Conservation (phyloP, 1,139 yeast genomes). For the Pichia cactophila region DNA sequence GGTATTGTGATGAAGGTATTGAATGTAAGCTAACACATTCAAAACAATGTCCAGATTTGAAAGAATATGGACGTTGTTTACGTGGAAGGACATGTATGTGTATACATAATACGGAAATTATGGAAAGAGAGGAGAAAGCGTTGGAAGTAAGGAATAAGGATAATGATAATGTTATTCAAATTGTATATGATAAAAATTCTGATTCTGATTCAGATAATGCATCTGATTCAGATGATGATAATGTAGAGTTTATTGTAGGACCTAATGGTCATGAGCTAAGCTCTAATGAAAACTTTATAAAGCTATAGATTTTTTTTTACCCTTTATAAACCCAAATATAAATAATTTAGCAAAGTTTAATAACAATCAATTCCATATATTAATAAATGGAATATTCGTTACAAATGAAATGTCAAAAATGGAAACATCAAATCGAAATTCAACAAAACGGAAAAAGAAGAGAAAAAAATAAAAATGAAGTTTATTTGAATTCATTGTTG, state of each 20-base stretch:
- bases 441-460: background rate
- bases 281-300: conserved; percentile 21
- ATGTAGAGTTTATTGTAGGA: conserved; percentile 13
- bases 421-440: background rate
- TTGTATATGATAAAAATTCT: conserved; percentile 11
- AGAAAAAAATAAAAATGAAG: background rate
- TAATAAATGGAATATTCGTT: background rate
- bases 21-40: conserved; percentile 52
- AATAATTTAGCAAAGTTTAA: background rate
- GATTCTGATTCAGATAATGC: conserved; percentile 1
- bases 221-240: conserved; percentile 4
- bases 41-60: conserved; percentile 66
- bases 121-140: conserved; percentile 2
- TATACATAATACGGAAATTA: conserved; percentile 3
- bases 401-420: background rate
- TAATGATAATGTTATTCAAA: conserved; percentile 26
- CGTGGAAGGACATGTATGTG: conserved; percentile 21
- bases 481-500: conserved; percentile 18
- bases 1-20: conserved; percentile 60
- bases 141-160: conserved; percentile 27
- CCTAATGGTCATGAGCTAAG: conserved; percentile 15
- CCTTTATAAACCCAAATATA: conserved; percentile 1
- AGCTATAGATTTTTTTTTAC: conserved; percentile 9
- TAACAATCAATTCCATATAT: background rate
- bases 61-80: conserved; percentile 51